Percentiles rank a stretch among this genome's conserved stretches.
Conservation (phyloP, 1,139 yeast species). For the Blastobotrys ciferrii region DNA sequence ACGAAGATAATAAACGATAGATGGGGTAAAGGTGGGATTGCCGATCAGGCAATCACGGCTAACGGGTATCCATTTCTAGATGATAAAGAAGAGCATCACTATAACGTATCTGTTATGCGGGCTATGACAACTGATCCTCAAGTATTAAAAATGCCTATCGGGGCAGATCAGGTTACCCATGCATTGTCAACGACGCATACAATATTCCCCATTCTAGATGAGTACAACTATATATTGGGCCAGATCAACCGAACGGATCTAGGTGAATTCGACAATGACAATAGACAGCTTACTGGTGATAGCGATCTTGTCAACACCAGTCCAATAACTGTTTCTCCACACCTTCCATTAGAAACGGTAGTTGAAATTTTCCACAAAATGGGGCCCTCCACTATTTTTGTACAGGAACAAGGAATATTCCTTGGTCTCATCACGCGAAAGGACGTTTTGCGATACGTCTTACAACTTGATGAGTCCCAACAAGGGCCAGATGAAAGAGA, state of each 20-base stretch:
- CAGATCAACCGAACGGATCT: conserved; percentile 9
- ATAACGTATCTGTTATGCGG: conserved; percentile 53
- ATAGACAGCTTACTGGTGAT: not conserved
- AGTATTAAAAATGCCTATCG: conserved; percentile 26
- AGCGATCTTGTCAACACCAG: conserved; percentile 48
- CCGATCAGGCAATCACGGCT: conserved; percentile 88
- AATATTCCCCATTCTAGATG: conserved; percentile 33
- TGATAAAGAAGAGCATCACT: conserved; percentile 62
- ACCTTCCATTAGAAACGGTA: conserved; percentile 59
- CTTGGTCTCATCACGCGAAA: conserved; percentile 66
- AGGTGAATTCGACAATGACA: not conserved
- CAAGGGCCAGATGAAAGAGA: not conserved
- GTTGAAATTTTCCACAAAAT: conserved; percentile 70
- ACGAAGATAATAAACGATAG: conserved; percentile 74
- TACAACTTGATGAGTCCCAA: not conserved
- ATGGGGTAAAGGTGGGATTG: conserved; percentile 84
- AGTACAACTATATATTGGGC: conserved; percentile 17
- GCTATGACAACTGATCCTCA: conserved; percentile 65
- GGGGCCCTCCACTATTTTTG: conserved; percentile 75
- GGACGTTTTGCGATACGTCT: conserved; percentile 54
- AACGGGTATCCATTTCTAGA: conserved; percentile 89
- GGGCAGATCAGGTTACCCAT: not conserved
- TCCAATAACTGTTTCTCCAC: conserved; percentile 59
- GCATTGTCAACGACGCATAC: conserved; percentile 55
- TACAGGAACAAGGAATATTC: conserved; percentile 53